Percentiles rank a stretch among this genome's conserved stretches.
Conservation (phyloP, 805 yeast species). For the Candida morakotiae region DNA sequence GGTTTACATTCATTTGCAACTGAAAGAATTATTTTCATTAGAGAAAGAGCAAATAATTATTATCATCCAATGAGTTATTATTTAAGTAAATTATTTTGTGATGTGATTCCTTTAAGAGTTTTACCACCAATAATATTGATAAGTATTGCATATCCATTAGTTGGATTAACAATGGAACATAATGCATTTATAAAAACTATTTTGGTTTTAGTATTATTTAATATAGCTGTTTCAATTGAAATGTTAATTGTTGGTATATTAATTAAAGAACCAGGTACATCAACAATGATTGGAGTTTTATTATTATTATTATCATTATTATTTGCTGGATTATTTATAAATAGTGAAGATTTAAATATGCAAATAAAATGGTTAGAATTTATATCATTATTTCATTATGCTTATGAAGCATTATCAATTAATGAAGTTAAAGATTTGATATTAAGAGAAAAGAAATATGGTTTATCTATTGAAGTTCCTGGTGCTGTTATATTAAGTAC, state of each 20-base stretch:
- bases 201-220: conserved; percentile 72
- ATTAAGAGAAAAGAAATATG: conserved; percentile 83
- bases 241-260: conserved; percentile 85
- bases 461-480: conserved; percentile 91
- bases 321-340: conserved; percentile 91
- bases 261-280: conserved; percentile 85
- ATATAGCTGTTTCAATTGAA: conserved; percentile 79
- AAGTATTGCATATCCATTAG: conserved; percentile 82
- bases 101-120: conserved; percentile 85
- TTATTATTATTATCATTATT: conserved; percentile 78
- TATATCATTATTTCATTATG: conserved; percentile 90
- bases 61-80: conserved; percentile 87
- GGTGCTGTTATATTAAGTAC: conserved; percentile 96
- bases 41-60: conserved; percentile 93
- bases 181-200: conserved; percentile 70
- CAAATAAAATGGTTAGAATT: conserved; percentile 74
- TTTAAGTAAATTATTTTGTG: conserved; percentile 80
- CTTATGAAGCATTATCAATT: conserved; percentile 87
- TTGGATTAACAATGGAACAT: conserved; percentile 78
- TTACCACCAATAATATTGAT: conserved; percentile 86
- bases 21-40: conserved; percentile 83
- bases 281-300: conserved; percentile 83
- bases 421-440: conserved; percentile 89
- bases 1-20: conserved; percentile 85
- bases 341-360: conserved; percentile 55